Conservation (phyloP, 805 yeast species). For the Yarrowia divulgata region DNA sequence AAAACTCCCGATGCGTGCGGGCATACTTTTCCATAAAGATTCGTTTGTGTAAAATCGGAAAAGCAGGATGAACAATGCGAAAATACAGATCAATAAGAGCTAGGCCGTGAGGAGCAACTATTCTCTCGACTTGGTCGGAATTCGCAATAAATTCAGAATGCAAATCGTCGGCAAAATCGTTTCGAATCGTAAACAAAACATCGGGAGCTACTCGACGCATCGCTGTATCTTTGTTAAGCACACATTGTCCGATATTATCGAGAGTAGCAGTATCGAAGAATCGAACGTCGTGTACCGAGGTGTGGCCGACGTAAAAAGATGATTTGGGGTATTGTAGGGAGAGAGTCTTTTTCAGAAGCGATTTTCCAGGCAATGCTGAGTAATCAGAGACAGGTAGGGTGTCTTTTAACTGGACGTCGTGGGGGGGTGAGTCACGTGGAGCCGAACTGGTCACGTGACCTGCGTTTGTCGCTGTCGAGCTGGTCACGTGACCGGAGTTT, state of each 20-base stretch:
- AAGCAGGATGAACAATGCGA: slow-evolving; percentile 85
- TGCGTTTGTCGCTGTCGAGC: too few relatives aligned
- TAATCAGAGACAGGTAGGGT: slow-evolving; percentile 67
- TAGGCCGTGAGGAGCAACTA: slow-evolving; percentile 93
- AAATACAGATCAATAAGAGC: slow-evolving; percentile 73
- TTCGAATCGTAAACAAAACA: slow-evolving; percentile 73
- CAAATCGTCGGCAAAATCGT: slow-evolving; percentile 76
- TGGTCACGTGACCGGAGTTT: too few relatives aligned
- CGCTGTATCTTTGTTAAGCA: slow-evolving; percentile 67
- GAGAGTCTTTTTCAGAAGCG: slow-evolving; percentile 69
- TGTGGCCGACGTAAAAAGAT: slow-evolving; percentile 86
- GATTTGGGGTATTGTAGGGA: slow-evolving; percentile 90
- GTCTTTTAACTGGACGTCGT: not conserved
- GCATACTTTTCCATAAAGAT: slow-evolving; percentile 91
- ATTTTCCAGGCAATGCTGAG: slow-evolving; percentile 66
- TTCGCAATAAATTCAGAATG: slow-evolving; percentile 74
- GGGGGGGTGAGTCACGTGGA: too few relatives aligned
- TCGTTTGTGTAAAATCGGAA: slow-evolving; percentile 88
- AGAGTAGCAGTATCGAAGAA: slow-evolving; percentile 69
- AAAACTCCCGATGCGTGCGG: slow-evolving; percentile 87
- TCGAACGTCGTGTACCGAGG: slow-evolving; percentile 79
- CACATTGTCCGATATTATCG: slow-evolving; percentile 81
- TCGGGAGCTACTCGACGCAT: slow-evolving; percentile 80
- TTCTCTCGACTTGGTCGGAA: slow-evolving; percentile 81
- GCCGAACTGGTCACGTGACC: too few relatives aligned